phyloP scores from a whole-genome alignment of 306 rosid species.

The Prunus mira region DNA sequence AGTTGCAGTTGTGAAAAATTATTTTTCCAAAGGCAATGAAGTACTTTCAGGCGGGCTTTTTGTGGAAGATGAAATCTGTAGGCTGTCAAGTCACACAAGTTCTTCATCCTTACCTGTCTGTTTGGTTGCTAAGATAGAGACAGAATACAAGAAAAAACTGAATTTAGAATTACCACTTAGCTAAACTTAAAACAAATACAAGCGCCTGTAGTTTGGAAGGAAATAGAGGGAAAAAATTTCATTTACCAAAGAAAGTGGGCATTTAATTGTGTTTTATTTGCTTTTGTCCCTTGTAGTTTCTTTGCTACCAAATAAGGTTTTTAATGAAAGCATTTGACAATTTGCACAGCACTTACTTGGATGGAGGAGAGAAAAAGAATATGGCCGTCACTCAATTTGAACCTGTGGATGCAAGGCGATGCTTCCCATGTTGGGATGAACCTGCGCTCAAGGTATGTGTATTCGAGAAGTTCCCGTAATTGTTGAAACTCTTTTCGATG shows the following conservation, averaged over 20 bases:
- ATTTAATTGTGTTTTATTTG: neutral
- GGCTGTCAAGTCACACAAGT: neutral
- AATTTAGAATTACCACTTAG: no score
- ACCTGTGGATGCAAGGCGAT: constrained; percentile 57
- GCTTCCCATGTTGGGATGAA: constrained; percentile 83
- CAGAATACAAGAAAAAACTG: no score
- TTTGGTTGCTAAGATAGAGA: neutral
- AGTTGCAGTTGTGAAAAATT: neutral
- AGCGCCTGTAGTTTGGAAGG: no score
- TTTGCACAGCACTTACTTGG: constrained; percentile 43
- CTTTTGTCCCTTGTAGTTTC: neutral
- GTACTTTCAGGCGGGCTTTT: neutral
- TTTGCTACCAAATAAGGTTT: neutral
- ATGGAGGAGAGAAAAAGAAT: constrained; percentile 53
- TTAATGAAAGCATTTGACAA: neutral
- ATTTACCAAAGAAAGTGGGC: neutral
- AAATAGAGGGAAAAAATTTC: neutral
- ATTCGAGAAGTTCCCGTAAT: neutral
- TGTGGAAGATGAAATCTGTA: neutral
- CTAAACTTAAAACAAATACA: no score
- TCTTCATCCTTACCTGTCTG: neutral
- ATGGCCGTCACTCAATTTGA: constrained; percentile 68
- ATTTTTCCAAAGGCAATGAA: neutral
- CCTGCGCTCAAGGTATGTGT: constrained; percentile 51
- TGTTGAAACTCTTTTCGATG: neutral